Percentiles rank a stretch among this genome's conserved stretches.
Evolutionary conservation across 1,139 yeast genomes (phyloP).

Genomic region (Debaryomyces robertsiae): DNA sequence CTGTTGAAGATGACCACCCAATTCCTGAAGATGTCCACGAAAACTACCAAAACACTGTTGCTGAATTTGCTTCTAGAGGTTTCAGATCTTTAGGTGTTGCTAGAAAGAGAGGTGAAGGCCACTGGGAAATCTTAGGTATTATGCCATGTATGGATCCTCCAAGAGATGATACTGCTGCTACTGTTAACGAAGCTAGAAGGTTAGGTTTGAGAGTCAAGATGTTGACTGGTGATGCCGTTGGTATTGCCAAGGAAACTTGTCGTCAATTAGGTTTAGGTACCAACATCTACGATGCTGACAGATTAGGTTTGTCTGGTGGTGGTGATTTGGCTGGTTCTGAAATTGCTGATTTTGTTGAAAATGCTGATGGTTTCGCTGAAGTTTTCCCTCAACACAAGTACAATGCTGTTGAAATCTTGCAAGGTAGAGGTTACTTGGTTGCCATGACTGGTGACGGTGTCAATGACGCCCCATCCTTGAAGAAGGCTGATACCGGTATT

Average conservation of each 20-base stretch:
- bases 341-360: constrained; percentile 93
- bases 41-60: constrained; percentile 94
- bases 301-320: constrained; percentile 95
- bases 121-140: constrained; percentile 97
- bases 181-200: constrained; percentile 89
- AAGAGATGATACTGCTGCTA: constrained; percentile 96
- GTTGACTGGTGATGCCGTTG: constrained; percentile 99
- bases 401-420: constrained; percentile 87
- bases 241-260: constrained; percentile 98
- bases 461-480: constrained; percentile 94
- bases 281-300: constrained; percentile 95
- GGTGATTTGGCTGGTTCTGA: constrained; percentile 97
- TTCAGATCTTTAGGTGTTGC: constrained; percentile 99
- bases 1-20: constrained; percentile 96
- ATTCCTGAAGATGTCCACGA: constrained; percentile 94
- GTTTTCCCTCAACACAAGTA: constrained; percentile 97
- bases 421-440: constrained; percentile 91
- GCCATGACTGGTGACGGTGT: constrained; percentile 99
- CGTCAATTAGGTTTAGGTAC: constrained; percentile 97
- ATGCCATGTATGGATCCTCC: constrained; percentile 99
- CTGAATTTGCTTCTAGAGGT: constrained; percentile 97
- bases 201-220: constrained; percentile 96
- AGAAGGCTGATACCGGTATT: constrained; percentile 96
- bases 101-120: constrained; percentile 98
- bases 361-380: constrained; percentile 97